Percentiles rank a stretch among this genome's conserved stretches.
phyloP scores from a whole-genome alignment of 2,329 filamentous ascomycete species.

The Aureobasidium subglaciale region DNA sequence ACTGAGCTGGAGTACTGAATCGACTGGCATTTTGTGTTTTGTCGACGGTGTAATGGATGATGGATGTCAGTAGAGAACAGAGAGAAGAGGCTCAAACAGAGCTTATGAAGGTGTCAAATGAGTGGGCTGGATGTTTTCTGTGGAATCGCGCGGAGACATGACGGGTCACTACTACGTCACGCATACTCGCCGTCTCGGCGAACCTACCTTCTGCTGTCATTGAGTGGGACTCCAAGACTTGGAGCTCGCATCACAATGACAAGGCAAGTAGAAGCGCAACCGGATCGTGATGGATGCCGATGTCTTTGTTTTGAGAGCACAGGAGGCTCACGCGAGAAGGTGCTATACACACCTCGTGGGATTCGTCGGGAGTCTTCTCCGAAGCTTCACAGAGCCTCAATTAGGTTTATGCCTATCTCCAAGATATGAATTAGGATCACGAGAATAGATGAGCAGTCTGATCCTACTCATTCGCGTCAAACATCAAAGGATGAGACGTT shows the following conservation, averaged over 20 bases:
- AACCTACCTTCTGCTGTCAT: constrained; percentile 1
- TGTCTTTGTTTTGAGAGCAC: too few species aligned
- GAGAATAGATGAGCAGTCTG: too few species aligned
- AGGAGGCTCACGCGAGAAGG: neutral
- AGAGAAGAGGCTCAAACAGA: neutral
- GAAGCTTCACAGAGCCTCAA: neutral
- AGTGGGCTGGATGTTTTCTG: constrained; percentile 1
- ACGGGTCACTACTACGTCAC: constrained; percentile 2
- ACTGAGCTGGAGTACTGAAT: constrained; percentile 47
- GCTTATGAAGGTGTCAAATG: neutral
- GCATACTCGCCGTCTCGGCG: neutral
- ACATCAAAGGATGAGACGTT: too few species aligned
- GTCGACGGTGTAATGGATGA: neutral
- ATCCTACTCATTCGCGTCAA: too few species aligned
- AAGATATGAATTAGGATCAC: too few species aligned
- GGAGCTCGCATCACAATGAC: neutral
- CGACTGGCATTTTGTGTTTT: constrained; percentile 34
- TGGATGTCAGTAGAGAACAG: neutral
- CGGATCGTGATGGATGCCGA: neutral
- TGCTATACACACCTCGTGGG: neutral
- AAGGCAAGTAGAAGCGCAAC: neutral
- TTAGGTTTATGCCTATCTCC: too few species aligned
- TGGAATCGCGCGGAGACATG: constrained; percentile 11
- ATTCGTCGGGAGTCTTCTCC: neutral
- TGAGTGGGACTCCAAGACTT: neutral